A percentile compares a stretch with the other conserved stretches of the same genome.
Conservation (phyloP, 2,329 filamentous ascomycete genomes). For the Ophiocordyceps robertsii region DNA sequence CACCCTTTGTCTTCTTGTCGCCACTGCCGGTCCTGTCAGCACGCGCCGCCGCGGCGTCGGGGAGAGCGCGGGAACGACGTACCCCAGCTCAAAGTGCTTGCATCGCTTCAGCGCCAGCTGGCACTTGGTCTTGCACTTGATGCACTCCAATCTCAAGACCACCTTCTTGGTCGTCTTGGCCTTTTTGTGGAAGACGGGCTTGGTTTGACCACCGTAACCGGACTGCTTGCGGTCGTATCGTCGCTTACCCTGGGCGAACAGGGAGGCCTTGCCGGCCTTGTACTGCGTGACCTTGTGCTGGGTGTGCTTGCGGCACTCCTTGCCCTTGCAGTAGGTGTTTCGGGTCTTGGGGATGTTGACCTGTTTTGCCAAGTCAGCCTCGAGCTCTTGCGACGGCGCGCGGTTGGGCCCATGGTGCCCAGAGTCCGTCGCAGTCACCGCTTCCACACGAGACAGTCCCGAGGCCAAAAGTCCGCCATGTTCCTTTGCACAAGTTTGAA, state of each 20-base stretch:
- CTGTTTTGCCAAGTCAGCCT: constrained; percentile 33
- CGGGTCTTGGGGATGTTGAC: constrained; percentile 98
- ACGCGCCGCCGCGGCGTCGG: background rate
- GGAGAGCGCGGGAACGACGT: constrained; percentile 30
- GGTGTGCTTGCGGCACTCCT: constrained; percentile 84
- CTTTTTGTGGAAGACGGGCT: constrained; percentile 99
- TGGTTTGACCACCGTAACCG: constrained; percentile 99
- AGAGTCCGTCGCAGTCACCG: background rate
- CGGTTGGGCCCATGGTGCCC: background rate
- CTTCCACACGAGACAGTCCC: background rate
- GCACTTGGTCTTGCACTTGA: constrained; percentile 93
- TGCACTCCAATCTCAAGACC: constrained; percentile 96
- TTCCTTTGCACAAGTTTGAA: background rate
- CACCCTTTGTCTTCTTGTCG: constrained; percentile 99
- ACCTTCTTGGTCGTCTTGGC: constrained; percentile 99
- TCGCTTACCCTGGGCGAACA: constrained; percentile 98
- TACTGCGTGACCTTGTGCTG: constrained; percentile 93
- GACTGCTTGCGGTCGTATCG: constrained; percentile 99
- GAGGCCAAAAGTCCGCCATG: background rate
- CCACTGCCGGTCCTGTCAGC: constrained; percentile 52
- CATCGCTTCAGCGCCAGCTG: constrained; percentile 98
- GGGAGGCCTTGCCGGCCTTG: constrained; percentile 93
- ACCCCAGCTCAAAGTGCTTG: constrained; percentile 99
- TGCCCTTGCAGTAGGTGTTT: constrained; percentile 96
- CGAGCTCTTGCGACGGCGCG: background rate